These are phyloP conservation scores for Silene noctiflora DNA, from an alignment of 179 eudicot genomes.

Conservation along the genomic window DNA sequence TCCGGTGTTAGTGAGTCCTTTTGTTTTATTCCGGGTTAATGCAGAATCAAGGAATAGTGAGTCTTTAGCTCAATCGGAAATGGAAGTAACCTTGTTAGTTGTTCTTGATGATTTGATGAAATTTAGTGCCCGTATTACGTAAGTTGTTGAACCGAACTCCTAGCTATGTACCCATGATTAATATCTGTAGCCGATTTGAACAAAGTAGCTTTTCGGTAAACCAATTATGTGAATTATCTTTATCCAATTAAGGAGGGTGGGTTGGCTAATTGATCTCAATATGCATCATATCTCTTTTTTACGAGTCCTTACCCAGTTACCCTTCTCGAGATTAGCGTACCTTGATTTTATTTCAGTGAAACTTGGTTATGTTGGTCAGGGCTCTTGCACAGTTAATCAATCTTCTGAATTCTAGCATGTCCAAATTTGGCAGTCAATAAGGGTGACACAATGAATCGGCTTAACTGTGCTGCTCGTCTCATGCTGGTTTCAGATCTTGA, in stretches of 20 bases:
- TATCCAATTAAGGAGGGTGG: neutral
- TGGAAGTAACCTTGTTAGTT: neutral
- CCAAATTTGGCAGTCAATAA: neutral
- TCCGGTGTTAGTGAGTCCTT: too few species aligned
- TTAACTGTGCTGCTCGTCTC: constrained; percentile 58
- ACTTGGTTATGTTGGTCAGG: neutral
- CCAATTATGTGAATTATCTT: neutral
- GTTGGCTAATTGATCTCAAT: neutral
- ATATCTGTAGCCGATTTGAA: neutral
- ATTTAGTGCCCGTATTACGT: neutral
- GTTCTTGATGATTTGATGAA: neutral
- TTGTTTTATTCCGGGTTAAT: too few species aligned
- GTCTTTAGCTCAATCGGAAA: too few species aligned
- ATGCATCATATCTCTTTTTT: neutral
- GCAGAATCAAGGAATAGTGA: too few species aligned
- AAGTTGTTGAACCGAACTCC: neutral
- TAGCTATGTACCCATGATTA: neutral
- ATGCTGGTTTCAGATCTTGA: constrained; percentile 99
- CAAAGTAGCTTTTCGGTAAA: neutral
- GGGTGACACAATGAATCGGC: constrained; percentile 52
- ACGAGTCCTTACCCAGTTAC: neutral
- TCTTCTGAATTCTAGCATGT: neutral
- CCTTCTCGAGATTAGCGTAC: neutral
- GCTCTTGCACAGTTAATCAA: neutral
- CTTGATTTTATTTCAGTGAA: neutral